phyloP scores from a whole-genome alignment of 306 rosid genomes.

The Fragaria nilgerrensis region DNA sequence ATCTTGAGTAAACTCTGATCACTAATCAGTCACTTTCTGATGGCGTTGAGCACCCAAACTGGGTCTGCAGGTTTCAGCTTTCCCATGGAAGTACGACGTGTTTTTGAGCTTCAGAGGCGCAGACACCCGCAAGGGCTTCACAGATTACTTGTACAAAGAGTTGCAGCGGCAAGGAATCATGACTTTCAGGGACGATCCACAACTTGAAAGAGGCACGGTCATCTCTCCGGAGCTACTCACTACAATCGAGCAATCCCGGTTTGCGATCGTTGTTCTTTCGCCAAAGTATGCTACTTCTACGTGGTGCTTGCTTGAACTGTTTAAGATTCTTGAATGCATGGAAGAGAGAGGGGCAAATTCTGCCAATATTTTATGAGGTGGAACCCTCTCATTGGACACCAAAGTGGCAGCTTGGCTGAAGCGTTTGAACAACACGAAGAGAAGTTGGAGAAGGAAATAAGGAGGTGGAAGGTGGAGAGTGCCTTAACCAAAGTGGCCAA shows the following conservation, averaged over 20 bases:
- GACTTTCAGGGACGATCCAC: background rate
- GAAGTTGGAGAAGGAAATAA: background rate
- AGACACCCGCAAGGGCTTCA: too few relatives aligned
- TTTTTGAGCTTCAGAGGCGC: too few relatives aligned
- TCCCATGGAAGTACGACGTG: too few relatives aligned
- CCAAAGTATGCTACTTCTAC: background rate
- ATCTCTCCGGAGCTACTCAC: background rate
- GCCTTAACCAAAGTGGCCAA: conserved; percentile 11
- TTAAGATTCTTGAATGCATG: conserved; percentile 10
- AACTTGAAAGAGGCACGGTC: background rate
- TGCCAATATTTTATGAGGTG: background rate
- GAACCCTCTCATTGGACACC: conserved; percentile 17
- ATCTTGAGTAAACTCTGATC: too few relatives aligned
- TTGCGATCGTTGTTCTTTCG: background rate
- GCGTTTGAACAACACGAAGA: conserved; percentile 19
- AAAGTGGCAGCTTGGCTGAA: conserved; percentile 3
- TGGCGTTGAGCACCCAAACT: too few relatives aligned
- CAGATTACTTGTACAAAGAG: background rate
- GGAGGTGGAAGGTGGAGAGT: conserved; percentile 17
- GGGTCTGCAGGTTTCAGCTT: too few relatives aligned
- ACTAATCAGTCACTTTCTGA: too few relatives aligned
- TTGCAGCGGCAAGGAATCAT: background rate
- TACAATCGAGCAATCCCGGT: conserved; percentile 1
- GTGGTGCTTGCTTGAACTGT: conserved; percentile 11
- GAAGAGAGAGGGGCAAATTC: background rate